These are phyloP conservation scores for Cercospora sojina DNA, from an alignment of 2,329 filamentous ascomycete genomes.

Conservation along the genomic window DNA sequence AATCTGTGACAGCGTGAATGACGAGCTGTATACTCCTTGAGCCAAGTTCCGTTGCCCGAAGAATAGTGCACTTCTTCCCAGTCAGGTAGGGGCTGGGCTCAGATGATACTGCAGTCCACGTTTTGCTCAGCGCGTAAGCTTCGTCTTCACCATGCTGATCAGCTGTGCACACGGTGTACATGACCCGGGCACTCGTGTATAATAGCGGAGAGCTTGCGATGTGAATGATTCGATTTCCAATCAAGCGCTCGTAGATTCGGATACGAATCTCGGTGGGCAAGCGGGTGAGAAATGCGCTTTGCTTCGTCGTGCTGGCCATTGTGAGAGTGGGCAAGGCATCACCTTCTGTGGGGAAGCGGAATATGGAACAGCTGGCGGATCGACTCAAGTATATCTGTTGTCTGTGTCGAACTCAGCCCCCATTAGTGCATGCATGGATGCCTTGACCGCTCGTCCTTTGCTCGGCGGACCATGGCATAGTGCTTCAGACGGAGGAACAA, in stretches of 20 bases:
- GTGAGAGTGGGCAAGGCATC: not conserved
- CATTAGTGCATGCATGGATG: not conserved
- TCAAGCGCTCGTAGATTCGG: not conserved
- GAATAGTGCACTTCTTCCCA: not conserved
- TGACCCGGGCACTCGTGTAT: not conserved
- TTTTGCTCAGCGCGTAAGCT: not conserved
- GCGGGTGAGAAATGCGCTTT: not conserved
- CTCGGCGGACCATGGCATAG: not conserved
- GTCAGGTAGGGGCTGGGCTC: not conserved
- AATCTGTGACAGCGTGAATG: not conserved
- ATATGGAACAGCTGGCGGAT: not conserved
- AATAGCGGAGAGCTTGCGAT: not conserved
- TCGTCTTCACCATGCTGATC: not conserved
- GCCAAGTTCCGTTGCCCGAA: not conserved
- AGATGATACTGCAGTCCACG: not conserved
- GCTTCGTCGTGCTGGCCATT: not conserved
- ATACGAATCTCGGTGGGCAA: not conserved
- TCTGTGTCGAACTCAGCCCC: not conserved
- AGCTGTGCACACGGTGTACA: not conserved
- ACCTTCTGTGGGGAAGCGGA: not conserved
- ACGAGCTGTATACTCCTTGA: not conserved
- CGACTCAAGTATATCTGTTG: not conserved
- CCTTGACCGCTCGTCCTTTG: not conserved
- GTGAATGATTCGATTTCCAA: not conserved
- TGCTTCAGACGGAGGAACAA: not conserved